Base-by-base conservation (phyloP, 805 yeast genomes). In the Jamesozyma lodderae region DNA sequence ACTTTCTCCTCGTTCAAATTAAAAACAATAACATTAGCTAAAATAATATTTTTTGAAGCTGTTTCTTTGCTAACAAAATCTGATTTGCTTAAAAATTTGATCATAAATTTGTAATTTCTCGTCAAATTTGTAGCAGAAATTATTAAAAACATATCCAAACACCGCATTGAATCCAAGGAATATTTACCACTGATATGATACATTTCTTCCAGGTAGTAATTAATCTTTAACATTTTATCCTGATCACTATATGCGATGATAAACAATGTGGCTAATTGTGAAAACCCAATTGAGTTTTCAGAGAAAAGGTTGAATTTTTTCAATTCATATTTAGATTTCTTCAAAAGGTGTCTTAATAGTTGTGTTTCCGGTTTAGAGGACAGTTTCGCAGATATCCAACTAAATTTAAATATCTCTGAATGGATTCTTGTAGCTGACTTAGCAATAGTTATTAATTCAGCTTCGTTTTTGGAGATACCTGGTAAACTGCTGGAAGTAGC, bases 251-350 rank as follows among this genome's bases (percentile, higher is more conserved):
- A 61, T 1, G 75, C 66, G 2, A 59, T 44, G 38, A 63, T 56
- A 10, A 81, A 44, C 34, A 78, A 74, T 2, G 68, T 68, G 1
- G 77, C 55, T 23, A 83, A 62, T 47, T 76, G 78, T 10, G 94
- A 59, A 58, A 75, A 87, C 1, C 96, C 96, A 52, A 81, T 86
- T 18, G 77, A 64, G 43, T 81, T 81, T 56, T 88, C 95, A 35
- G 77, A 73, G 6, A 84, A 49, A 14, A 86, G 62, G 41, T 82
- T 81, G 61, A 66, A 85, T 45, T 78, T 75, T 51, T 56, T 58
- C 46, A 66, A 66, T 38, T 77, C 64, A 54, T 65, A 64, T 36
- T 52, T 53, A 2, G 61, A 39, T 41, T 46, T 53, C 27, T 49
- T 54, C 31, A 59, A 43, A 4, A 48, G 38, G 31, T 55, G 55